These are phyloP conservation scores for Tulasnella sp. DNA, from an alignment of 768 basidiomycete genomes.

Conservation along the genomic window DNA sequence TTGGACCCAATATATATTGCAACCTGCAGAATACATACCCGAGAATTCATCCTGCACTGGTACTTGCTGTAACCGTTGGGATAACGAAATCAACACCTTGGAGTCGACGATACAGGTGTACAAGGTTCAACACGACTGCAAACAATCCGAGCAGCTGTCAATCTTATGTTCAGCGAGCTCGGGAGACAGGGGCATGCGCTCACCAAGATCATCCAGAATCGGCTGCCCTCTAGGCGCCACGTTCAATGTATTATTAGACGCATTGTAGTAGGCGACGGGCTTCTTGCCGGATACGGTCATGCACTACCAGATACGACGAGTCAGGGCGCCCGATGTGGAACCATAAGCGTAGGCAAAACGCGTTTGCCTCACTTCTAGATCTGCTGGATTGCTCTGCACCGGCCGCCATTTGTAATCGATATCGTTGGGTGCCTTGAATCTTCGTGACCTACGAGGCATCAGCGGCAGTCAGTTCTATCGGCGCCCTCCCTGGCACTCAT, in stretches of 20 bases:
- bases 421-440: slow-evolving; percentile 11
- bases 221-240: neutral
- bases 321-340: neutral
- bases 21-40: too few species aligned
- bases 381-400: slow-evolving; percentile 3
- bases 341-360: too few species aligned
- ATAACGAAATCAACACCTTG: neutral
- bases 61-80: too few species aligned
- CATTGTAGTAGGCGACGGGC: neutral
- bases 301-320: neutral
- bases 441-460: neutral
- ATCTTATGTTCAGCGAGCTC: neutral
- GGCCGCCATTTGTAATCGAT: slow-evolving; percentile 15
- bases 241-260: neutral
- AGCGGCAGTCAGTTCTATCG: neutral
- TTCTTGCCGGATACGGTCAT: neutral
- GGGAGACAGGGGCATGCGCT: neutral
- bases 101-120: neutral
- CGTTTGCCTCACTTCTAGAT: slow-evolving; percentile 7
- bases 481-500: neutral
- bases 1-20: too few species aligned
- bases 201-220: neutral
- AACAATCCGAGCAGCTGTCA: neutral
- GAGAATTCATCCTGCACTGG: too few species aligned
- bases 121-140: neutral